Evolutionary conservation across 2,329 filamentous ascomycete genomes (phyloP), one percentile per base, ranked within the genome.

Genomic region (Cladobotryum protrusum): DNA sequence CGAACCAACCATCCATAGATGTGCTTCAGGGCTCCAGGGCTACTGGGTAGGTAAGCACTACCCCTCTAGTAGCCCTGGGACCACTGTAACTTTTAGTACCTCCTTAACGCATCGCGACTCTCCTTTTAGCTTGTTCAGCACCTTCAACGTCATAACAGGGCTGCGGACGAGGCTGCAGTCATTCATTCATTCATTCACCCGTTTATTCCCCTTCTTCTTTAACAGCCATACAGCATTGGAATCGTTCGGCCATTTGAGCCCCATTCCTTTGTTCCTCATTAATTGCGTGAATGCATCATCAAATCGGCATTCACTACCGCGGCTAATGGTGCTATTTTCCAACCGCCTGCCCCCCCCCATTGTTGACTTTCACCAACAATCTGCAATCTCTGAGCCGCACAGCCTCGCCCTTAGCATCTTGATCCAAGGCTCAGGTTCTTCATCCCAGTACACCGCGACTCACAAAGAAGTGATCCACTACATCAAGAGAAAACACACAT

Each of bases 121-220:
- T 29, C 24, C 24, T 29, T 29, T 29, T 29, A 29, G 24, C 24
- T 9, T 29, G 7, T 7, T 37, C 14, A 13, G 35, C 17, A 6
- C 35, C 17, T 39, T 35, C 34, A 50, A 46, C 44, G 43, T 39
- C 48, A 33, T 44, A 46, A 44, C 48, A 50, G 43, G 48, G 48
- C 48, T 47, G 15, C 48, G 15, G 39, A 39, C 48, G 33, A 50
- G 48, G 48, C 48, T 50, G 33, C 44, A 19, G 7, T 29, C 24
- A 24, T 19, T 12, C 41, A 42, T 7, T n/a, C n/a, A n/a, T 24
- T 29, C 41, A 47, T 42, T 47, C 36, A 43, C 39, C 43, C n/a
- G 13, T 24, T 29, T 19, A 47, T 42, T 47, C 36, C 35, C 39
- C 43, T 39, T 43, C 42, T 47, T 42, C n/a, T 24, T n/a, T 33